Evolutionary conservation across 1,139 yeast genomes (phyloP), one percentile per base, ranked within the genome.

Genomic region (Arxiozyma slooffiae): DNA sequence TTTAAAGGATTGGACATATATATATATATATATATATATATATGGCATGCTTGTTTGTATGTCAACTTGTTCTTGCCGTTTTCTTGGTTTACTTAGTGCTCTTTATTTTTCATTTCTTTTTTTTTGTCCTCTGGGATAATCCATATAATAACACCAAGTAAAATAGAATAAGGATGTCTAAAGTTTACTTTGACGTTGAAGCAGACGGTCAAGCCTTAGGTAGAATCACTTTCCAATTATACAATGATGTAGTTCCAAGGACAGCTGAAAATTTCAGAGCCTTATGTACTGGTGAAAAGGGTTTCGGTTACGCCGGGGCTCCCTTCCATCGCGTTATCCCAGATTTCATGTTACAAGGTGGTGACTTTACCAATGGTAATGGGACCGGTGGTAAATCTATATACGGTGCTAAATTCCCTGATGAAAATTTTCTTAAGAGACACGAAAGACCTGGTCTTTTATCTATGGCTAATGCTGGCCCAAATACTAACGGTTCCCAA

Each of bases 391-490:
- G 97, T 69, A 86, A 86, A 76, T 85, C 95, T 54, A 89, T 90
- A 75, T 89, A 88, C 76, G 96, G 96, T 61, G 77, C 75, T 66
- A 85, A 81, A 72, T 89, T 89, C 70, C 79, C 82, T 51, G 97
- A 89, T 67, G 97, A 89, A 76, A 88, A 87, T 81, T 89, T 89
- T 69, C 57, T 71, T 66, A 77, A 82, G 75, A 85, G 73, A 71
- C 96, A 88, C 77, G 76, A 76, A 71, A 85, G 78, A 69, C 89
- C 94, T 57, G 96, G 96, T 67, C 77, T 83, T 63, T 75, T 89
- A 70, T 85, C 95, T 56, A 89, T 89, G 97, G 97, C 97, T 65
- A 89, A 89, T 68, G 94, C 96, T 60, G 97, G 97, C 67, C 88
- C 85, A 68, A 84, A 89, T 81, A 87, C 96, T 74, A 89, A 89